A percentile compares a stretch with the other conserved stretches of the same genome.
phyloP scores from a whole-genome alignment of 2,329 filamentous ascomycete genomes.

The Fusarium dlaminii region DNA sequence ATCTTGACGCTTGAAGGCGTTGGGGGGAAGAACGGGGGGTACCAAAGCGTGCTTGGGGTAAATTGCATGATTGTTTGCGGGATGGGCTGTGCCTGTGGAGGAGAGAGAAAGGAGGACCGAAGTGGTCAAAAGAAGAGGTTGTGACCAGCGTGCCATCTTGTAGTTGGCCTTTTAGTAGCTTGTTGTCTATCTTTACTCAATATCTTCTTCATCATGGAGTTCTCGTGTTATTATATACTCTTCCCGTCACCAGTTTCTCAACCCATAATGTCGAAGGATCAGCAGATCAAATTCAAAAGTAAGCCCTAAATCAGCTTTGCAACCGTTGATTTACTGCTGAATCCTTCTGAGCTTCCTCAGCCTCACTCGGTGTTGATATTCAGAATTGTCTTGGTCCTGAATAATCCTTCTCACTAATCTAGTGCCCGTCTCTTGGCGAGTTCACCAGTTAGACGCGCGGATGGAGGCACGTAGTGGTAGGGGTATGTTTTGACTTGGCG shows the following conservation, averaged over 20 bases:
- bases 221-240: neutral
- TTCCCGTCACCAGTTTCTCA: neutral
- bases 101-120: slow-evolving; percentile 6
- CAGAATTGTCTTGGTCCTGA: neutral
- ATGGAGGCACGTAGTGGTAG: neutral
- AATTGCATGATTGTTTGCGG: neutral
- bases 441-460: slow-evolving; percentile 4
- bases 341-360: neutral
- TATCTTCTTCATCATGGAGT: neutral
- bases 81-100: neutral
- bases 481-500: neutral
- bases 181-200: neutral
- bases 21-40: neutral
- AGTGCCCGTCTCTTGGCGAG: neutral
- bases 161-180: neutral
- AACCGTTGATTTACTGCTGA: neutral
- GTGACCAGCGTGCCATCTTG: slow-evolving; percentile 2
- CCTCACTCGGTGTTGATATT: neutral
- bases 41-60: neutral
- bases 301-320: neutral
- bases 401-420: slow-evolving; percentile 1
- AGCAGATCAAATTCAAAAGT: neutral
- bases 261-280: neutral
- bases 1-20: slow-evolving; percentile 1
- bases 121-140: slow-evolving; percentile 1